These are phyloP conservation scores for Ailanthus altissimus DNA, from an alignment of 345 rosid genomes.

Conservation along the genomic window DNA sequence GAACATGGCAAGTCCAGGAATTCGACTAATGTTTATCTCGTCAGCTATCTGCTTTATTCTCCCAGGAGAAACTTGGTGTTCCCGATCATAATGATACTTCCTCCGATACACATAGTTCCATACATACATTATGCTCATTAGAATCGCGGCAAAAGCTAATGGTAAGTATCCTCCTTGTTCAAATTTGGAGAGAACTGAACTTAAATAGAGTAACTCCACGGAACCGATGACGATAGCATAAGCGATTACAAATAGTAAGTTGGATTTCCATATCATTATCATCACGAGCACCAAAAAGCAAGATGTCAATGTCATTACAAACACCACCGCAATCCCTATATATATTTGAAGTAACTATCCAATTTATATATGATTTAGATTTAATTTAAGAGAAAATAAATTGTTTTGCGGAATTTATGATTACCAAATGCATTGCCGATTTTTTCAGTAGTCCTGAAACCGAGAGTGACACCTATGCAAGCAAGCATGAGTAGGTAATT, in stretches of 20 bases:
- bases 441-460: slow-evolving; percentile 35
- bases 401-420: neutral
- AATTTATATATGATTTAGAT: too few species aligned
- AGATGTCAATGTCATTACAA: slow-evolving; percentile 38
- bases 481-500: slow-evolving; percentile 47
- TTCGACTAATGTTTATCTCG: slow-evolving; percentile 8
- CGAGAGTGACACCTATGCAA: slow-evolving; percentile 39
- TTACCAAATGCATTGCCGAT: slow-evolving; percentile 50
- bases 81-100: slow-evolving; percentile 45
- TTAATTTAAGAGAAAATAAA: too few species aligned
- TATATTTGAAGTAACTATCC: neutral
- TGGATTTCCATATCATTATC: slow-evolving; percentile 39
- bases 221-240: slow-evolving; percentile 26
- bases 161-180: slow-evolving; percentile 54
- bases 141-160: slow-evolving; percentile 25
- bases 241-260: slow-evolving; percentile 23
- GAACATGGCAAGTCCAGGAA: slow-evolving; percentile 51
- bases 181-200: slow-evolving; percentile 44
- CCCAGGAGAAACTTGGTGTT: slow-evolving; percentile 35
- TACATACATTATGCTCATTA: slow-evolving; percentile 42
- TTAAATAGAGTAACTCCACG: slow-evolving; percentile 30
- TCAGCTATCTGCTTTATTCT: slow-evolving; percentile 24
- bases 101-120: slow-evolving; percentile 45
- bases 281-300: slow-evolving; percentile 27
- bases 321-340: slow-evolving; percentile 41